Percentiles rank a stretch among this genome's conserved stretches.
Evolutionary conservation across 257 asterid species (phyloP).

Genomic region (Avicennia marina): DNA sequence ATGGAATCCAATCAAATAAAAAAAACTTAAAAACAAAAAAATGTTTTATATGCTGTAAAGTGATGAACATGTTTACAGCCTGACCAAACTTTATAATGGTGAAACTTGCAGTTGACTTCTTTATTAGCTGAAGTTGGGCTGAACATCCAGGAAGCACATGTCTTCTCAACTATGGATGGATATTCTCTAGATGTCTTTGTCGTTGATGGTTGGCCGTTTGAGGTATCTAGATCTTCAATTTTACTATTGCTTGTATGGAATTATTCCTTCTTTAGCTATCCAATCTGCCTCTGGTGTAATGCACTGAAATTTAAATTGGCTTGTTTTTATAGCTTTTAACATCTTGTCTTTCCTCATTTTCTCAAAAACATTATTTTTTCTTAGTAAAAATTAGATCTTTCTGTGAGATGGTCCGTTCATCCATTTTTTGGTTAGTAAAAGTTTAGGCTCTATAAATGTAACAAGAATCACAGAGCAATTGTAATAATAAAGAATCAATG

Average conservation of each 20-base stretch:
- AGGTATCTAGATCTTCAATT: constrained; percentile 46
- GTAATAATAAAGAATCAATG: background rate
- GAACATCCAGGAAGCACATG: constrained; percentile 98
- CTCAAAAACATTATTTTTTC: too few relatives aligned
- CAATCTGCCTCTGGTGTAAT: constrained; percentile 4
- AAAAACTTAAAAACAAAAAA: too few relatives aligned
- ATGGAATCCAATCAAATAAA: too few relatives aligned
- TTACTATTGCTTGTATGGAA: background rate
- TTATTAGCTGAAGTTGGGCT: constrained; percentile 88
- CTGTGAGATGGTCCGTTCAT: background rate
- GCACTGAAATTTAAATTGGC: background rate
- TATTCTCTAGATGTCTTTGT: constrained; percentile 94
- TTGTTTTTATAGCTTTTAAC: background rate
- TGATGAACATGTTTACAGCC: too few relatives aligned
- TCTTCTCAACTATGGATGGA: constrained; percentile 92
- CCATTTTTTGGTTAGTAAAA: background rate
- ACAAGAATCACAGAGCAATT: background rate
- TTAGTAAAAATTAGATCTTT: too few relatives aligned
- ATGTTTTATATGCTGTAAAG: too few relatives aligned
- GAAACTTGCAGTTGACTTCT: constrained; percentile 82
- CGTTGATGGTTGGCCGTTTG: constrained; percentile 94
- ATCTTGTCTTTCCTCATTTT: too few relatives aligned
- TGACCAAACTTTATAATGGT: constrained; percentile 24
- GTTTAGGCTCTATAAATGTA: background rate
- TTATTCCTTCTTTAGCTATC: background rate